These are phyloP conservation scores for Acorus gramineus DNA, from an alignment of 106 monocot species.

Conservation along the genomic window DNA sequence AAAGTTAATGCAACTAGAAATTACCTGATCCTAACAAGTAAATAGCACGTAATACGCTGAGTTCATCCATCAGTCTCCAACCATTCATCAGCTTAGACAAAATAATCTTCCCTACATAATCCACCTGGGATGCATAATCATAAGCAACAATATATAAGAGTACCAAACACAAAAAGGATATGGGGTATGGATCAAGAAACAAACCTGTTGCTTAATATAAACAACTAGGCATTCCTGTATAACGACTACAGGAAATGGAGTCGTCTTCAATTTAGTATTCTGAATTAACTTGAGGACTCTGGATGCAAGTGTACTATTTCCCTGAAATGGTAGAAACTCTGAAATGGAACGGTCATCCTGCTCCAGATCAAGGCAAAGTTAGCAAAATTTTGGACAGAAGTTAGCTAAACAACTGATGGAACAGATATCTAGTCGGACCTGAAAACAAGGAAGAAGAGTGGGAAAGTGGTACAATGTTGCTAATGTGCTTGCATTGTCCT, in stretches of 20 bases:
- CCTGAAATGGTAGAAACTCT: constrained; percentile 79
- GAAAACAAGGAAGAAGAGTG: constrained; percentile 72
- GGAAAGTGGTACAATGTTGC: constrained; percentile 63
- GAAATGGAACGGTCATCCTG: constrained; percentile 64
- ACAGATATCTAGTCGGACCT: constrained; percentile 21
- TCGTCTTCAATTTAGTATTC: constrained; percentile 25
- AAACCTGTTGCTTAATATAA: constrained; percentile 71
- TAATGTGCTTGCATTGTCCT: constrained; percentile 31
- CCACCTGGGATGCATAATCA: constrained; percentile 43
- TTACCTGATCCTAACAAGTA: constrained; percentile 94
- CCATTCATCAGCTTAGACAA: constrained; percentile 74
- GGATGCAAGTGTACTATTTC: constrained; percentile 66
- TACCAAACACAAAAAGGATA: neutral
- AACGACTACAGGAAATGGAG: constrained; percentile 50
- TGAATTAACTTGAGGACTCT: constrained; percentile 61
- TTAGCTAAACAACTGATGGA: constrained; percentile 1
- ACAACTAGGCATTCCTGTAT: constrained; percentile 61
- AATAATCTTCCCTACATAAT: constrained; percentile 70
- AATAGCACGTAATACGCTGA: constrained; percentile 73
- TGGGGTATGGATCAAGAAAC: constrained; percentile 1
- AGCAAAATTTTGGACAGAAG: neutral
- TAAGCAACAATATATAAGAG: neutral
- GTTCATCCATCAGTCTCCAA: constrained; percentile 91
- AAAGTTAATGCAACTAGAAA: neutral
- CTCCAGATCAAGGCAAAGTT: neutral